Percentiles rank a stretch among this genome's conserved stretches.
These are phyloP conservation scores for Tremellales sp. DNA, from an alignment of 1,284 basidiomycete species.

Conservation along the genomic window DNA sequence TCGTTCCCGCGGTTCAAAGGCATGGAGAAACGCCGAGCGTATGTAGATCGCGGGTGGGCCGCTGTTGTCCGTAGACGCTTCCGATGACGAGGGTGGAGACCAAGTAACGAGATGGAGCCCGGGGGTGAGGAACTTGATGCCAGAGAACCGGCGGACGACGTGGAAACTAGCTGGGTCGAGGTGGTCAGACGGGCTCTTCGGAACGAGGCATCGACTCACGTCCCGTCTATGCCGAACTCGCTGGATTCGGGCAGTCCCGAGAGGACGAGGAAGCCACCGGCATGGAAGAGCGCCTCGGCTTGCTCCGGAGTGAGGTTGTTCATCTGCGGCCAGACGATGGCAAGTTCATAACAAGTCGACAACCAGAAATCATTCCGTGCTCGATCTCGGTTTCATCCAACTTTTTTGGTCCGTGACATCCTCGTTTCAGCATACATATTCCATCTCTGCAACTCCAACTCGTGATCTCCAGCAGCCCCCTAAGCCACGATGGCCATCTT, in stretches of 20 bases:
- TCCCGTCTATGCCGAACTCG: constrained; percentile 46
- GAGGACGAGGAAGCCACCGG: constrained; percentile 45
- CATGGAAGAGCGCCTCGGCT: constrained; percentile 43
- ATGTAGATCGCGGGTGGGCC: constrained; percentile 28
- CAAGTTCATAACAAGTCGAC: no score
- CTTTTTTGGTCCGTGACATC: no score
- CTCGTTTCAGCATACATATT: no score
- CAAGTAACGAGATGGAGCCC: constrained; percentile 45
- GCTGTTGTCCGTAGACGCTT: background rate
- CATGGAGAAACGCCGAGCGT: constrained; percentile 27
- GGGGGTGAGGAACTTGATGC: constrained; percentile 47
- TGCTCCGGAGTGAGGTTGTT: constrained; percentile 36
- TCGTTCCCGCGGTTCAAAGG: constrained; percentile 27
- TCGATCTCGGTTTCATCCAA: no score
- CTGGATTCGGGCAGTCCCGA: constrained; percentile 39
- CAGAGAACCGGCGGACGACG: constrained; percentile 32
- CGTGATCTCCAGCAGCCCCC: no score
- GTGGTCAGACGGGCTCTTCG: background rate
- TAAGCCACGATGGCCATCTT: constrained; percentile 51
- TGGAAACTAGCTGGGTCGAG: constrained; percentile 35
- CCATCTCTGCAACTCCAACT: no score
- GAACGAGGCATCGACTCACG: constrained; percentile 24
- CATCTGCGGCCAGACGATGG: no score
- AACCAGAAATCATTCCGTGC: no score
- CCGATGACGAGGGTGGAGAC: constrained; percentile 19